phyloP scores from a whole-genome alignment of 2,329 filamentous ascomycete species.

The Aspergillus brunneoviolaceus region DNA sequence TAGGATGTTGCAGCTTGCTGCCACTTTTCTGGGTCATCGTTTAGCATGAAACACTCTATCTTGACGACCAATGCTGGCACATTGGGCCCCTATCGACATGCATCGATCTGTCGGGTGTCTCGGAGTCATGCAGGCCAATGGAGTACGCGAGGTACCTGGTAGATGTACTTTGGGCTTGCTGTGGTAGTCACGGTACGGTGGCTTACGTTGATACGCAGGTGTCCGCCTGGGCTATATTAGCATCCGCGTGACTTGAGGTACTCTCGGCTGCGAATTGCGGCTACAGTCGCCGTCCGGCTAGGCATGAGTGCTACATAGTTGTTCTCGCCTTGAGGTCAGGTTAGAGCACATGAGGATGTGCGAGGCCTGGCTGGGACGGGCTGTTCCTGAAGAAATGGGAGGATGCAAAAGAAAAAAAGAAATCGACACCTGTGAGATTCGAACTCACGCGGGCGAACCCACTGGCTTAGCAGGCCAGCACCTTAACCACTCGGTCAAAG shows the following conservation, averaged over 20 bases:
- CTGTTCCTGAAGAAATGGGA: background rate
- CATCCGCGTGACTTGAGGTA: background rate
- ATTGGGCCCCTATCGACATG: background rate
- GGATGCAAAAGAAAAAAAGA: background rate
- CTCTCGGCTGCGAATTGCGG: no score
- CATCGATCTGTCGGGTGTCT: background rate
- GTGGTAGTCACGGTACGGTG: background rate
- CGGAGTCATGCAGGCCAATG: background rate
- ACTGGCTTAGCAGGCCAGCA: background rate
- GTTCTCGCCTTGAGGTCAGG: no score
- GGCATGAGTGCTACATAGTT: no score
- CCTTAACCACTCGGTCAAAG: background rate
- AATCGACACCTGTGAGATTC: background rate
- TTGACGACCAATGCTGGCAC: background rate
- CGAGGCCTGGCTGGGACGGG: background rate
- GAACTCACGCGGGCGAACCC: background rate
- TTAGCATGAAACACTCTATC: background rate
- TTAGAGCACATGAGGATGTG: no score
- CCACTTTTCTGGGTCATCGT: background rate
- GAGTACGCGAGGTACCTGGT: background rate
- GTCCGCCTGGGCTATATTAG: background rate
- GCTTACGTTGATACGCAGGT: background rate
- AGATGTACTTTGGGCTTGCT: background rate
- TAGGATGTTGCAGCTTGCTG: background rate
- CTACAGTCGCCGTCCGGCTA: no score